Base-by-base conservation (phyloP, 1,139 yeast genomes). In the Geotrichum siamense region DNA sequence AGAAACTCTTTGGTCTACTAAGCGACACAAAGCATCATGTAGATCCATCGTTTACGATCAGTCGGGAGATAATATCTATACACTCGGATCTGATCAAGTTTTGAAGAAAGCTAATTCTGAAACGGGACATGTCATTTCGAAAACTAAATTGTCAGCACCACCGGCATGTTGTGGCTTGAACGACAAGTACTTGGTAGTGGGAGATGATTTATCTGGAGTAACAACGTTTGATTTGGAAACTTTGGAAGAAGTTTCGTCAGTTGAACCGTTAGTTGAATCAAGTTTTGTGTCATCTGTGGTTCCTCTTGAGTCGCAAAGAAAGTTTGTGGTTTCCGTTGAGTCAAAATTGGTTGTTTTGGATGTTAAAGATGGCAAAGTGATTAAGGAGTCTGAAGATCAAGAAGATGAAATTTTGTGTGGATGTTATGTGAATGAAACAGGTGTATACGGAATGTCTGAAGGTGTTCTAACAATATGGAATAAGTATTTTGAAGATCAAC, bases 401-500 rank as follows among this genome's bases (percentile, higher is more conserved):
- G 96, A 84, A 53, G 97, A 91, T 57, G 98, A 91, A 60, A 68
- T 91, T 26, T 64, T 89, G 41, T 72, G 91, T 39, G 82, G 87
- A 60, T 70, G 85, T 39, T 45, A 59, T 28, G 74, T 73, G 30
- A 80, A 76, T 48, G 69, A 75, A 2, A 78, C 79, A 2, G 69
- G 80, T 17, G 83, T 82, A 0, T 79, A 89, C 55, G 89, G 87
- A 39, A 89, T 87, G 78, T 89, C 94, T 2, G 94, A 83, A 59
- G 97, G 97, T 2, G 75, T 86, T n/a, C 72, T 86, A 5, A 86
- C 97, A 0, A 70, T 83, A n/a, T 91, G 97, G 98, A 82, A 81
- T 57, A 69, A 70, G 38, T 51, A 61, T 28, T 73, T 81, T 55
- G 72, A 70, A 51, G 97, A 89, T 62, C 96, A 87, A 62, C 71